Conservation (phyloP, 208 protist species). For the Naegleria fowleri region DNA sequence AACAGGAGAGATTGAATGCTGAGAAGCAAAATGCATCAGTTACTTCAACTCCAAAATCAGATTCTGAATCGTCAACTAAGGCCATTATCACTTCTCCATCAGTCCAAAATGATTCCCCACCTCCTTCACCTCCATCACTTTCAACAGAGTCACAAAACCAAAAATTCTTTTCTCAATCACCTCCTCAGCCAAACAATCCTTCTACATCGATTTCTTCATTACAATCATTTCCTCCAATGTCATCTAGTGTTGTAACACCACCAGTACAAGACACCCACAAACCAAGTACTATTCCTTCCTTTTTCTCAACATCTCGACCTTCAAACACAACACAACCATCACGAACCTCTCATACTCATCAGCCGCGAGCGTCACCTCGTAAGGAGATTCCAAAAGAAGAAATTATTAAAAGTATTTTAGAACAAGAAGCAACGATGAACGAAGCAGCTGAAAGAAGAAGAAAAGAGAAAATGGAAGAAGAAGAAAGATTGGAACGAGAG, state of each 20-base stretch:
- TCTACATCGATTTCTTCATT: not conserved
- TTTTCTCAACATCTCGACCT: not conserved
- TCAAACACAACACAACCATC: not conserved
- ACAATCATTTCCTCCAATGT: too few species aligned
- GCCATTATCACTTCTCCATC: not conserved
- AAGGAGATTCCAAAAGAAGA: not conserved
- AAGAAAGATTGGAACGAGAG: not conserved
- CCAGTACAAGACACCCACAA: not conserved
- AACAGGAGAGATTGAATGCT: not conserved
- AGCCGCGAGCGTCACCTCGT: not conserved
- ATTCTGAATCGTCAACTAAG: not conserved
- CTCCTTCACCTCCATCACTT: not conserved
- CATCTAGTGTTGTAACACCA: too few species aligned
- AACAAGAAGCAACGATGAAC: not conserved
- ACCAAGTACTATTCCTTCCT: not conserved
- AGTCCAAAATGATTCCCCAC: not conserved
- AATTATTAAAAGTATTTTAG: not conserved
- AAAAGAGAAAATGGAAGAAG: not conserved
- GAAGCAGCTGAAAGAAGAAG: not conserved
- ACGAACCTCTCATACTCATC: not conserved
- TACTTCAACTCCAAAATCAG: not conserved
- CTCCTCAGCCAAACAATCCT: not conserved
- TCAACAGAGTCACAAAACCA: not conserved
- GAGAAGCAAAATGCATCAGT: not conserved
- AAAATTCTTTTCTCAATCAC: not conserved